These are phyloP conservation scores for Cucurbitaria berberidis DNA, from an alignment of 2,329 filamentous ascomycete genomes.

Conservation along the genomic window DNA sequence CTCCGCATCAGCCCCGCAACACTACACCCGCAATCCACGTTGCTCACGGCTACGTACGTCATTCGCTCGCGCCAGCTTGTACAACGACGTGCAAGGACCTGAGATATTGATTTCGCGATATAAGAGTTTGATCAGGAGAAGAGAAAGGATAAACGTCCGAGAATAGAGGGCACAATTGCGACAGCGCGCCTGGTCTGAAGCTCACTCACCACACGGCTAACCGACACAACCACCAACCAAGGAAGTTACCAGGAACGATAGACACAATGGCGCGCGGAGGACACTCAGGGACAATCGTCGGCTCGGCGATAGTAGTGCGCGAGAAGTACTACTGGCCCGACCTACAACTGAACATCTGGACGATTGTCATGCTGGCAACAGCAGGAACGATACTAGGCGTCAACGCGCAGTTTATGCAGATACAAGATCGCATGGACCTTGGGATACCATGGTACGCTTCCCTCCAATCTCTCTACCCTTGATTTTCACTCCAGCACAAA, in stretches of 20 bases:
- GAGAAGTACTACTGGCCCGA: conserved; percentile 69
- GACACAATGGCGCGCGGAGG: conserved; percentile 45
- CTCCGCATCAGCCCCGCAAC: conserved; percentile 20
- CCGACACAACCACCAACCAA: conserved; percentile 10
- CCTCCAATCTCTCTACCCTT: too few species aligned
- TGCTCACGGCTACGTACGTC: conserved; percentile 21
- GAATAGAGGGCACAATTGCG: conserved; percentile 6
- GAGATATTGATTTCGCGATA: not conserved
- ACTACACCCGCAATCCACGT: conserved; percentile 11
- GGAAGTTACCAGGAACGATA: too few species aligned
- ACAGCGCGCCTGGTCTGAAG: conserved; percentile 20
- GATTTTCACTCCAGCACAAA: too few species aligned
- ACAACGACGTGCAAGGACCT: conserved; percentile 7
- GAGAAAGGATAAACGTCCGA: not conserved
- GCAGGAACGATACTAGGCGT: conserved; percentile 65
- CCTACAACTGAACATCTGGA: conserved; percentile 69
- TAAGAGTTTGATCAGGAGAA: not conserved
- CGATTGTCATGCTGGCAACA: conserved; percentile 65
- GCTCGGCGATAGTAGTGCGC: conserved; percentile 52
- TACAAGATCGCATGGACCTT: conserved; percentile 62
- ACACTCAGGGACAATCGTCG: conserved; percentile 43
- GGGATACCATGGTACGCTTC: conserved; percentile 65
- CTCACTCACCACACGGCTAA: conserved; percentile 12
- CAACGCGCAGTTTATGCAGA: conserved; percentile 64
- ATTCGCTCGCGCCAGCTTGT: conserved; percentile 17